Conservation (phyloP, 208 protist species). For the Leptomonas seymouri region DNA sequence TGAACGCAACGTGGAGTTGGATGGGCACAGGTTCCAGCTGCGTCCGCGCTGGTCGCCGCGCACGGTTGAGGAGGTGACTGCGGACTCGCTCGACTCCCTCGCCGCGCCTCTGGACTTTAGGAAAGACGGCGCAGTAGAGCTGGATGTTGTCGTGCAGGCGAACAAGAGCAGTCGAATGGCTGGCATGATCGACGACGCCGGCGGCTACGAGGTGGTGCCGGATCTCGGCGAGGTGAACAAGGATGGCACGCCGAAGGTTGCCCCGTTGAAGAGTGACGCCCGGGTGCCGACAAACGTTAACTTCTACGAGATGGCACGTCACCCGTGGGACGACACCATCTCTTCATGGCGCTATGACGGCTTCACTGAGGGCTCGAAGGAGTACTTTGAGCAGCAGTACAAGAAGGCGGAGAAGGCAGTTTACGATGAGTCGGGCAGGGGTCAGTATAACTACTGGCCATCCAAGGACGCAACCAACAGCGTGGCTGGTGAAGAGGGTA, state of each 20-base stretch:
- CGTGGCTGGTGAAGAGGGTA: conserved; percentile 49
- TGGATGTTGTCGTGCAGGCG: conserved; percentile 58
- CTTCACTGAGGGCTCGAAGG: conserved; percentile 87
- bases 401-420: conserved; percentile 75
- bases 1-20: conserved; percentile 80
- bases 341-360: conserved; percentile 87
- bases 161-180: conserved; percentile 61
- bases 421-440: conserved; percentile 72
- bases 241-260: conserved; percentile 46
- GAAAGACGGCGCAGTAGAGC: conserved; percentile 53
- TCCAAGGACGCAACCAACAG: conserved; percentile 66
- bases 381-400: conserved; percentile 89
- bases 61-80: conserved; percentile 72
- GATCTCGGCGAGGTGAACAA: conserved; percentile 73
- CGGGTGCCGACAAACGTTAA: conserved; percentile 87
- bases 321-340: conserved; percentile 86
- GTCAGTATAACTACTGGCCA: conserved; percentile 83
- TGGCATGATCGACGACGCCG: conserved; percentile 89
- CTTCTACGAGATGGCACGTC: conserved; percentile 93
- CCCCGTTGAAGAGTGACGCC: conserved; percentile 61
- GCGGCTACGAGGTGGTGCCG: conserved; percentile 70
- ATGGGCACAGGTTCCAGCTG: conserved; percentile 79
- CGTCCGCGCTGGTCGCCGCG: conserved; percentile 86
- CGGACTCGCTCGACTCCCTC: conserved; percentile 40
- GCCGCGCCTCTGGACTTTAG: conserved; percentile 63